These are phyloP conservation scores for Aspergillus egyptiacus DNA, from an alignment of 495 filamentous ascomycete species.

Conservation along the genomic window DNA sequence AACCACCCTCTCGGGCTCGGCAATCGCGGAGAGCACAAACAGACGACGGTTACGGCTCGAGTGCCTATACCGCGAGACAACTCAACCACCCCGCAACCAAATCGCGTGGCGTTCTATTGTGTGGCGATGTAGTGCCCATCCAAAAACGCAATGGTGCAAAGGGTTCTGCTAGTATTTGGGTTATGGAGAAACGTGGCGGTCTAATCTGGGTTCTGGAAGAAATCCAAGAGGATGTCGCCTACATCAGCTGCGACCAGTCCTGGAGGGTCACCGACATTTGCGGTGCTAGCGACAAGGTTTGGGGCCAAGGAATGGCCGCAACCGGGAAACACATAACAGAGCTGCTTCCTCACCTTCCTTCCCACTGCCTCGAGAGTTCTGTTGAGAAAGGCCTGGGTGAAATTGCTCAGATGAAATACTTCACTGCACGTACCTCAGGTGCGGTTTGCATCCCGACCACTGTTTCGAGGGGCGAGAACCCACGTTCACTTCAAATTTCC, in stretches of 20 bases:
- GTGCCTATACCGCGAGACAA: conserved; percentile 45
- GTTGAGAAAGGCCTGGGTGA: conserved; percentile 63
- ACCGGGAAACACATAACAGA: conserved; percentile 64
- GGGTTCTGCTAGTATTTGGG: conserved; percentile 92
- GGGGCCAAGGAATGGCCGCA: conserved; percentile 63
- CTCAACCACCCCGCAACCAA: conserved; percentile 60
- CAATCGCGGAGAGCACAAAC: conserved; percentile 57
- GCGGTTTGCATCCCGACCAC: conserved; percentile 73
- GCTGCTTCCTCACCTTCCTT: conserved; percentile 76
- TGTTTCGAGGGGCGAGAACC: conserved; percentile 60
- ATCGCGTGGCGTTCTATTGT: conserved; percentile 85
- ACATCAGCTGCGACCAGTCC: conserved; percentile 63
- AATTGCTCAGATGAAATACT: conserved; percentile 64
- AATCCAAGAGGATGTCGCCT: conserved; percentile 87
- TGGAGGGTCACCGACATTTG: conserved; percentile 61
- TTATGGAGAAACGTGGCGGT: conserved; percentile 91
- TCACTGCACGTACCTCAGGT: conserved; percentile 69
- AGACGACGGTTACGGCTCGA: conserved; percentile 68
- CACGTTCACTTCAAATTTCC: conserved; percentile 67
- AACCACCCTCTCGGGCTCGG: conserved; percentile 70
- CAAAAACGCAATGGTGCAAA: conserved; percentile 87
- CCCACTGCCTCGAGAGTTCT: conserved; percentile 55
- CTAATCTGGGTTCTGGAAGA: conserved; percentile 98
- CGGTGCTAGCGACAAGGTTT: conserved; percentile 70
- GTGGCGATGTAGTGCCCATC: conserved; percentile 95